Conservation (phyloP, 805 yeast species). For the Torulaspora microellipsoides region DNA sequence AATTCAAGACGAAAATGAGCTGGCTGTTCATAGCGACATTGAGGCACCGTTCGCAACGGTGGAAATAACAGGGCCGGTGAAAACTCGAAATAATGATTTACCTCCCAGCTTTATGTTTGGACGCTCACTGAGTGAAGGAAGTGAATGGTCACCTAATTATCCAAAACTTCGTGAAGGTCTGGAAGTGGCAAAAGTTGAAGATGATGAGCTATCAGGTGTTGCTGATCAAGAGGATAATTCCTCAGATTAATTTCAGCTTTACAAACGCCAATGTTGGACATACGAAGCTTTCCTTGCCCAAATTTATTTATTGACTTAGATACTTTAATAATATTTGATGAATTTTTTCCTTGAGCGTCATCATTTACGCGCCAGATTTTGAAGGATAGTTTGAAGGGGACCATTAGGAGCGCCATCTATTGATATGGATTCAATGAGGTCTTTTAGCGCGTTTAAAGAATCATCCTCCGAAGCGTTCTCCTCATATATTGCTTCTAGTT, state of each 20-base stretch:
- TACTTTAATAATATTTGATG: no score
- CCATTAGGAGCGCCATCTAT: no score
- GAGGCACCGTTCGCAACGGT: conserved; percentile 5
- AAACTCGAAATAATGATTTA: background rate
- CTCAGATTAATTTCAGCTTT: conserved; percentile 3
- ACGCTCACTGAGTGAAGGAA: conserved; percentile 18
- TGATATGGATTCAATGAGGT: no score
- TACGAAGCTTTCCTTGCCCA: no score
- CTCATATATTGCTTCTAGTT: no score
- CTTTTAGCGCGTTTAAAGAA: no score
- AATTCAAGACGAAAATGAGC: conserved; percentile 6
- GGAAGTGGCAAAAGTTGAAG: conserved; percentile 15
- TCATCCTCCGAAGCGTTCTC: no score
- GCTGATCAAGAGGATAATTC: conserved; percentile 29
- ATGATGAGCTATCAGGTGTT: conserved; percentile 18
- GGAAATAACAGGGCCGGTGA: conserved; percentile 3
- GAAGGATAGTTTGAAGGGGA: no score
- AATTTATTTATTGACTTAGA: no score
- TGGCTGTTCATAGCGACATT: conserved; percentile 13
- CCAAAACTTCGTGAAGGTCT: conserved; percentile 12
- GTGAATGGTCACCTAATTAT: conserved; percentile 19
- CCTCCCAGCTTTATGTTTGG: conserved; percentile 2
- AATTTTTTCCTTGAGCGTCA: no score
- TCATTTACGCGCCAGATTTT: no score
- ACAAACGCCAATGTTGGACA: no score